A percentile compares a stretch with the other conserved stretches of the same genome.
Conservation (phyloP, 345 rosid genomes). For the Moricandia arvensis region DNA sequence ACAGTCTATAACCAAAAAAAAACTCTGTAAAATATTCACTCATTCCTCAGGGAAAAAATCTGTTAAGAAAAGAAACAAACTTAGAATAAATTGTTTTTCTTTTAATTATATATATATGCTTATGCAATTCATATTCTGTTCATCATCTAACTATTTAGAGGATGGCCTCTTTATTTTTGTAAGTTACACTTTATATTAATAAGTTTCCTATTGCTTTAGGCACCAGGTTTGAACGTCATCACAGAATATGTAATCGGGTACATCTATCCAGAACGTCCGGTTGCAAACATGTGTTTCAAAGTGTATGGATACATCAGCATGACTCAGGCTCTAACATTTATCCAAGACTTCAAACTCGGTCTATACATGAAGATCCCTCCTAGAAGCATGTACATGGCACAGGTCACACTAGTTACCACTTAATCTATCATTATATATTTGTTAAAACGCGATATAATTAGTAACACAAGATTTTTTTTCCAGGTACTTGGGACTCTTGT, state of each 20-base stretch:
- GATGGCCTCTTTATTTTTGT: neutral
- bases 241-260: conserved; percentile 81
- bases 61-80: neutral
- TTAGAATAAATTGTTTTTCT: neutral
- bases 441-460: neutral
- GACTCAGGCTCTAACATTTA: conserved; percentile 68
- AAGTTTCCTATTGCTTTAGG: conserved; percentile 14
- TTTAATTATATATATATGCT: neutral
- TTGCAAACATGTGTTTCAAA: conserved; percentile 94
- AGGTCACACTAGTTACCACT: neutral
- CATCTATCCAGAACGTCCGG: conserved; percentile 72
- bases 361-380: conserved; percentile 96
- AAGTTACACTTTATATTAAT: neutral
- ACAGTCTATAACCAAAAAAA: neutral
- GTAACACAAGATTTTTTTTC: conserved; percentile 1
- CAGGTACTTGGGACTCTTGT: conserved; percentile 69
- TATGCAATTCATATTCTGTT: neutral
- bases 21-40: no score
- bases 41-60: neutral
- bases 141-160: neutral
- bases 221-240: conserved; percentile 74
- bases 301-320: conserved; percentile 85
- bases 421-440: neutral
- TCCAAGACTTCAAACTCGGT: conserved; percentile 75
- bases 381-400: conserved; percentile 72